A percentile compares a stretch with the other conserved stretches of the same genome.
These are phyloP conservation scores for Fusarium protoensiforme DNA, from an alignment of 2,329 filamentous ascomycete species.

Conservation along the genomic window DNA sequence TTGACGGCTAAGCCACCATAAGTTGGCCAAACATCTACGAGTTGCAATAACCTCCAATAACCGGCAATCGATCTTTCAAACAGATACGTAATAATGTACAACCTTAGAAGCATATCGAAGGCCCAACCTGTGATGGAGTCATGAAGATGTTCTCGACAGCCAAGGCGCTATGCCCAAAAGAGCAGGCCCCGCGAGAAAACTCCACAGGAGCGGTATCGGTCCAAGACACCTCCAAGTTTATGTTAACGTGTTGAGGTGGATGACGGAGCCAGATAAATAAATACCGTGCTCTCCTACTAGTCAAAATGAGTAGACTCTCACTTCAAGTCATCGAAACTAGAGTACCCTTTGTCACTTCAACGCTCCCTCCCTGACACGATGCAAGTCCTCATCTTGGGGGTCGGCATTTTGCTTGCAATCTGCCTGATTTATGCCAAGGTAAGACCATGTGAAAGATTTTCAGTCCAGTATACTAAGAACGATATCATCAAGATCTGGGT, in stretches of 20 bases:
- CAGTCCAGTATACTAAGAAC: not conserved
- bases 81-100: not conserved
- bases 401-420: not conserved
- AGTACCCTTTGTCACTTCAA: not conserved
- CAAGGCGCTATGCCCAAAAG: not conserved
- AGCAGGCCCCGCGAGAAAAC: slow-evolving; percentile 5
- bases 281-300: not conserved
- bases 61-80: not conserved
- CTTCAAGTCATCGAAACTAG: not conserved
- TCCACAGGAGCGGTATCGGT: not conserved
- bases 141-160: not conserved
- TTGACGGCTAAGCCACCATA: not conserved
- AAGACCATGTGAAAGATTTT: not conserved
- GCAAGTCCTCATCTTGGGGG: not conserved
- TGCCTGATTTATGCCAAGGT: not conserved
- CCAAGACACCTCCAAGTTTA: not conserved
- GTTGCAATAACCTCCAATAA: not conserved
- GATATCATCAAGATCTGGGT: not conserved
- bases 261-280: not conserved
- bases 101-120: not conserved
- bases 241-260: not conserved
- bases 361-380: not conserved
- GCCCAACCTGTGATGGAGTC: not conserved
- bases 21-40: not conserved
- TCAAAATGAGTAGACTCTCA: not conserved